Evolutionary conservation across 2,329 filamentous ascomycete species (phyloP).

Genomic region (Colletotrichum caudatum): DNA sequence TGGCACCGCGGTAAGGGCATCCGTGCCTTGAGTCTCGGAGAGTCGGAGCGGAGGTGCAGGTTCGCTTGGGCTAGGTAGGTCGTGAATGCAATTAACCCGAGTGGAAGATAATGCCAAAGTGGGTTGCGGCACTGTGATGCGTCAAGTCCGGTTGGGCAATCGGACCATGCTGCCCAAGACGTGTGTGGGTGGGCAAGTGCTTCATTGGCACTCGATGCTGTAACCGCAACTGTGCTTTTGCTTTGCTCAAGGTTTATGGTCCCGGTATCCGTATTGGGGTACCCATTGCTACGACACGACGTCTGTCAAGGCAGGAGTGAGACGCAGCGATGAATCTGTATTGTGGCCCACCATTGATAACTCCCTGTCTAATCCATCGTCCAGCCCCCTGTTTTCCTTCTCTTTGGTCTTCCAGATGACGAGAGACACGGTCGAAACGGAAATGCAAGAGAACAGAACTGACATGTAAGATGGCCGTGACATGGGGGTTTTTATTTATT

Average conservation of each 20-base stretch:
- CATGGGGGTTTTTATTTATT: too few relatives aligned
- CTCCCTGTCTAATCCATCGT: neutral
- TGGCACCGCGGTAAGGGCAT: slow-evolving; percentile 14
- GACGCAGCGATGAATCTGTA: neutral
- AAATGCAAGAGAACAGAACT: neutral
- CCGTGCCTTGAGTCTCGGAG: slow-evolving; percentile 9
- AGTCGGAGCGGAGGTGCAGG: neutral
- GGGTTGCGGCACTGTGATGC: slow-evolving; percentile 3
- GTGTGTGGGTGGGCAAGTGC: slow-evolving; percentile 35
- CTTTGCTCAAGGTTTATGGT: slow-evolving; percentile 1
- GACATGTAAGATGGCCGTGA: neutral
- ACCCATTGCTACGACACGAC: neutral
- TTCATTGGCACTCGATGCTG: slow-evolving; percentile 29
- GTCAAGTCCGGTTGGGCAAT: slow-evolving; percentile 35
- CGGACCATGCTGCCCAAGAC: slow-evolving; percentile 16
- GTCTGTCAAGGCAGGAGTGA: neutral
- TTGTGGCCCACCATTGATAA: neutral
- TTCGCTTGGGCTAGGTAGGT: slow-evolving; percentile 25
- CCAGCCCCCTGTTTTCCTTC: neutral
- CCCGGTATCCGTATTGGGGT: neutral
- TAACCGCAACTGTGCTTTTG: slow-evolving; percentile 19
- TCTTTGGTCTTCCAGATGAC: neutral
- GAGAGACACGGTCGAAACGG: neutral
- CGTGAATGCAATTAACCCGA: slow-evolving; percentile 37
- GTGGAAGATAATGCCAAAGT: slow-evolving; percentile 28